A percentile compares a stretch with the other conserved stretches of the same genome.
Conservation (phyloP, 2,329 filamentous ascomycete genomes). For the Aspergillus carbonarius region DNA sequence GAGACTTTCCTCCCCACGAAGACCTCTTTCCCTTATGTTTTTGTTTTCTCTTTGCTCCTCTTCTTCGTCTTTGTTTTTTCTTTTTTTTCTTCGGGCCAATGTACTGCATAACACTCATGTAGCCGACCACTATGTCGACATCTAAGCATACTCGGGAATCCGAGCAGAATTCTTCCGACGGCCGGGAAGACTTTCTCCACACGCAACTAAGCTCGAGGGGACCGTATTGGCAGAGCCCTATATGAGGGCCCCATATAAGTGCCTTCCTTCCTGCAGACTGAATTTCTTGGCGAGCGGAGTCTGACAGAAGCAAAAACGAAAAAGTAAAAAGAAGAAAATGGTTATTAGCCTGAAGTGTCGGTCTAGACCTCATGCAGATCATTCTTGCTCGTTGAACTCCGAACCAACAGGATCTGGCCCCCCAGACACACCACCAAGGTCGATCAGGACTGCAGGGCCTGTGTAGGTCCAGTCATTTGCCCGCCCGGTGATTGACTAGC, state of each 20-base stretch:
- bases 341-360: background rate
- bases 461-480: background rate
- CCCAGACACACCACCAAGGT: background rate
- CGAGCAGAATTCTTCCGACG: background rate
- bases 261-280: background rate
- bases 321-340: background rate
- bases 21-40: too few relatives aligned
- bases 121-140: background rate
- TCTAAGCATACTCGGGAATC: background rate
- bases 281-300: background rate
- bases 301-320: too few relatives aligned
- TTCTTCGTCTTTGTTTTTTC: too few relatives aligned
- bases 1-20: too few relatives aligned
- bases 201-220: background rate
- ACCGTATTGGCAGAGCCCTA: background rate
- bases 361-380: background rate
- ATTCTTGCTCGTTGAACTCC: background rate
- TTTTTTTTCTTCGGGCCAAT: too few relatives aligned
- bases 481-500: background rate
- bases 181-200: background rate
- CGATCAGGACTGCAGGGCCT: background rate
- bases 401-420: background rate
- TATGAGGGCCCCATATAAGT: background rate
- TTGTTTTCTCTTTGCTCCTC: too few relatives aligned
- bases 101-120: too few relatives aligned